Percentiles rank a stretch among this genome's conserved stretches.
phyloP scores from a whole-genome alignment of 768 basidiomycete genomes.

The Lactarius sanguifluus region DNA sequence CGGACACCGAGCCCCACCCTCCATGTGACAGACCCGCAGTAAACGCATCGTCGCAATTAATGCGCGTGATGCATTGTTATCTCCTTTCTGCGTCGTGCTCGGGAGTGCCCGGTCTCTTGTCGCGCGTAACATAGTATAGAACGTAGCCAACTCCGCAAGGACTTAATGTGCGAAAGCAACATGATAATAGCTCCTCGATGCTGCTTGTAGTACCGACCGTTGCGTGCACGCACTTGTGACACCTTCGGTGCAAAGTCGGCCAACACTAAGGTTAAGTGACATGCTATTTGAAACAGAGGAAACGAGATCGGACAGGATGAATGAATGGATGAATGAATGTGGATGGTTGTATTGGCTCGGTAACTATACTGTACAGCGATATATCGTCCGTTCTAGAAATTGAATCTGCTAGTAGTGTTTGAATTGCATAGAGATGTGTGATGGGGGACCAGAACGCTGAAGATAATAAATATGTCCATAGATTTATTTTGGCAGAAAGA shows the following conservation, averaged over 20 bases:
- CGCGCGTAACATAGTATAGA: background rate
- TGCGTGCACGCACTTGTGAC: background rate
- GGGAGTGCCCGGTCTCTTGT: background rate
- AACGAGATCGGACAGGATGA: background rate
- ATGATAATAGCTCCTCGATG: background rate
- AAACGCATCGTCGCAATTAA: background rate
- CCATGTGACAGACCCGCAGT: background rate
- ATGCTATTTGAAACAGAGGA: background rate
- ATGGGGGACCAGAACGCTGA: background rate
- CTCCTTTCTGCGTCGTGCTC: background rate
- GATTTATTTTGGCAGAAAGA: background rate
- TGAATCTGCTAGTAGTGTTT: background rate
- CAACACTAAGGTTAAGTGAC: background rate
- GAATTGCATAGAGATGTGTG: background rate
- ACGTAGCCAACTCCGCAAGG: background rate
- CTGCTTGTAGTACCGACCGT: background rate
- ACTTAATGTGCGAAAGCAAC: background rate
- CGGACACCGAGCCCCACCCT: background rate
- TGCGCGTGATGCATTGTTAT: background rate
- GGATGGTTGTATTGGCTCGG: background rate
- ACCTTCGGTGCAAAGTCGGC: background rate
- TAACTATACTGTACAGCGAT: conserved; percentile 2
- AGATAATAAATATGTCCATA: background rate
- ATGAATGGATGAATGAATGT: background rate
- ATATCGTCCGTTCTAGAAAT: background rate